Evolutionary conservation across 1,284 basidiomycete genomes (phyloP).

Genomic region (Bjerkandera adusta): DNA sequence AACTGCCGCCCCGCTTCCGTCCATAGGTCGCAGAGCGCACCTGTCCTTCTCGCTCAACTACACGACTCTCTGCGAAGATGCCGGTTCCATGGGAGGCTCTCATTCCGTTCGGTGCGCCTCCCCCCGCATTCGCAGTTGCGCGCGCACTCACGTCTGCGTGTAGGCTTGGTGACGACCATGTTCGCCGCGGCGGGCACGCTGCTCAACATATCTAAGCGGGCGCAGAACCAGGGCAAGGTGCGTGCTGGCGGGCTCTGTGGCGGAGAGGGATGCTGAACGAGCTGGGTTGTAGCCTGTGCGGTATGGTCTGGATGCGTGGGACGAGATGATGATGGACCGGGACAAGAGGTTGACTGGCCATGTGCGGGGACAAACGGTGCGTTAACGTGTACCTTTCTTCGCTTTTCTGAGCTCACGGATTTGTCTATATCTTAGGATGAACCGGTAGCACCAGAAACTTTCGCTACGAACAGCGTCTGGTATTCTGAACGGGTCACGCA

Average conservation of each 20-base stretch:
- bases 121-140: not conserved
- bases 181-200: conserved; percentile 88
- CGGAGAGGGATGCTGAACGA: too few relatives aligned
- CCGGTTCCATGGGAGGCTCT: conserved; percentile 94
- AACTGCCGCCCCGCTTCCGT: conserved; percentile 15
- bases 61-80: conserved; percentile 45
- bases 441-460: conserved; percentile 68
- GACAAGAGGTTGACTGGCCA: conserved; percentile 90
- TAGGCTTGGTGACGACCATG: conserved; percentile 85
- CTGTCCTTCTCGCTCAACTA: not conserved
- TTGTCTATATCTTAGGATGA: conserved; percentile 65
- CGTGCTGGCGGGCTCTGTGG: conserved; percentile 19
- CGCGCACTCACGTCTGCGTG: not conserved
- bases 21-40: conserved; percentile 4
- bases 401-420: too few relatives aligned
- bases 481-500: conserved; percentile 51
- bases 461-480: conserved; percentile 80
- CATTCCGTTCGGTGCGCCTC: conserved; percentile 79
- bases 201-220: conserved; percentile 71
- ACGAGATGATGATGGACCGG: conserved; percentile 92
- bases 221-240: conserved; percentile 90
- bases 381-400: conserved; percentile 28
- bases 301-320: conserved; percentile 86
- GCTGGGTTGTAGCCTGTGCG: conserved; percentile 72
- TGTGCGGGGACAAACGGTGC: conserved; percentile 79